Conservation (phyloP, 2,329 filamentous ascomycete species). For the Fusarium bulbicola region DNA sequence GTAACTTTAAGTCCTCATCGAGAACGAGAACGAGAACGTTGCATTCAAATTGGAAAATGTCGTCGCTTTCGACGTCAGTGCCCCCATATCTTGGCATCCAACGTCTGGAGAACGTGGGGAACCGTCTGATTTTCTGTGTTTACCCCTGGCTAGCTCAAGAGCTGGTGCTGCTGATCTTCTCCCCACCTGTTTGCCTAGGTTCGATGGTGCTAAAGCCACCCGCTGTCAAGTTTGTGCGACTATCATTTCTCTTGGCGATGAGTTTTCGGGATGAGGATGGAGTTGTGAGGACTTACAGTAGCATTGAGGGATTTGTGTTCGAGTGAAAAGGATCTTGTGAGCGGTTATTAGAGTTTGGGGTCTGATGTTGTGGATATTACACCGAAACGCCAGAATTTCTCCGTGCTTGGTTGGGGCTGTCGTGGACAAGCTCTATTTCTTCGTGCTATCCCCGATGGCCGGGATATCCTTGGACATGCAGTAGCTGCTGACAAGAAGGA, state of each 20-base stretch:
- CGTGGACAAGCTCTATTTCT: not conserved
- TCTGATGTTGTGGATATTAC: not conserved
- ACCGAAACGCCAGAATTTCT: not conserved
- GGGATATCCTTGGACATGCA: not conserved
- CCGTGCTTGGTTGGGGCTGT: not conserved
- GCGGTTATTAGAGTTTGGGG: not conserved
- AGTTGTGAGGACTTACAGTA: not conserved
- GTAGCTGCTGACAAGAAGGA: not conserved
- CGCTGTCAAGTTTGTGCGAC: not conserved
- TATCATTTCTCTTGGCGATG: not conserved
- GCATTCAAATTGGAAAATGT: not conserved
- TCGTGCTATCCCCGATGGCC: not conserved
- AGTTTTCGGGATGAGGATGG: not conserved
- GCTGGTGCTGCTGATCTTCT: not conserved
- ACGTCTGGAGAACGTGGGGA: constrained; percentile 25
- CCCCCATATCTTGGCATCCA: constrained; percentile 16
- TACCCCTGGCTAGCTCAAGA: not conserved
- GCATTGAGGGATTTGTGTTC: not conserved
- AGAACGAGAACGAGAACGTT: not conserved
- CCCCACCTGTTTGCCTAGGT: constrained; percentile 5
- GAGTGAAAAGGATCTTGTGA: not conserved
- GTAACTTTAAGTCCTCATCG: not conserved
- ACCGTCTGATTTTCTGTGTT: constrained; percentile 1
- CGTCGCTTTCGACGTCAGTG: constrained; percentile 1
- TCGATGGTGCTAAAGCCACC: not conserved